These are phyloP conservation scores for Aspergillus pseudotamarii DNA, from an alignment of 2,329 filamentous ascomycete species.

Conservation along the genomic window DNA sequence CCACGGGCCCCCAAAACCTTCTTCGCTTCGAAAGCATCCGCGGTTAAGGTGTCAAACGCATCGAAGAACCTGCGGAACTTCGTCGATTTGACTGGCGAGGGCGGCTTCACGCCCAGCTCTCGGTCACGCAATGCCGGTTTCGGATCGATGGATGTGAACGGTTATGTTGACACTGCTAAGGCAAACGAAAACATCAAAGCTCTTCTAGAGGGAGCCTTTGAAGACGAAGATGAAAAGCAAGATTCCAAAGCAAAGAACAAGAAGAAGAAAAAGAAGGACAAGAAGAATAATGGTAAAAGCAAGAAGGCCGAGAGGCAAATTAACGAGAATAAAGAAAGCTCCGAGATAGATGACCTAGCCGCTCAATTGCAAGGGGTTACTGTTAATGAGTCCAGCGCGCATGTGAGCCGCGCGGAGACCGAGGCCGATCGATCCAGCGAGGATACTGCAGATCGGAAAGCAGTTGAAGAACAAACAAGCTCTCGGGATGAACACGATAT, in stretches of 20 bases:
- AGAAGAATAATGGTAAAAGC: conserved; percentile 21
- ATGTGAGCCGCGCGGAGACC: conserved; percentile 41
- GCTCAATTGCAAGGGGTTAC: conserved; percentile 46
- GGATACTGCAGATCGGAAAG: conserved; percentile 41
- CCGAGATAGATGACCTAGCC: conserved; percentile 46
- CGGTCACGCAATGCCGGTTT: conserved; percentile 52
- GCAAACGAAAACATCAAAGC: conserved; percentile 57
- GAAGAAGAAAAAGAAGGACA: conserved; percentile 24
- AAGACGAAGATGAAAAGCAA: conserved; percentile 52
- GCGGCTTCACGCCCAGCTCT: conserved; percentile 53
- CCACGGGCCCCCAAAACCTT: conserved; percentile 55
- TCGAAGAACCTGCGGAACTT: conserved; percentile 49
- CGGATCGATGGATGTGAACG: conserved; percentile 57
- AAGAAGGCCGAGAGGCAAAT: conserved; percentile 23
- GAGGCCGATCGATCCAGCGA: conserved; percentile 51
- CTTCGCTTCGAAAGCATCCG: conserved; percentile 55
- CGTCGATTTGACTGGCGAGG: conserved; percentile 53
- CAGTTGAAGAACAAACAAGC: conserved; percentile 57
- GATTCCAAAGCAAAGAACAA: conserved; percentile 38
- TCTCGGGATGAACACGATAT: conserved; percentile 57
- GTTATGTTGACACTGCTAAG: conserved; percentile 52
- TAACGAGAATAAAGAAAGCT: conserved; percentile 27
- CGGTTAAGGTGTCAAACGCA: conserved; percentile 42
- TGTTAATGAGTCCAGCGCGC: conserved; percentile 36
- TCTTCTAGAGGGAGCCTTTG: conserved; percentile 53